phyloP scores from a whole-genome alignment of 768 basidiomycete genomes.

The Imleria badia region DNA sequence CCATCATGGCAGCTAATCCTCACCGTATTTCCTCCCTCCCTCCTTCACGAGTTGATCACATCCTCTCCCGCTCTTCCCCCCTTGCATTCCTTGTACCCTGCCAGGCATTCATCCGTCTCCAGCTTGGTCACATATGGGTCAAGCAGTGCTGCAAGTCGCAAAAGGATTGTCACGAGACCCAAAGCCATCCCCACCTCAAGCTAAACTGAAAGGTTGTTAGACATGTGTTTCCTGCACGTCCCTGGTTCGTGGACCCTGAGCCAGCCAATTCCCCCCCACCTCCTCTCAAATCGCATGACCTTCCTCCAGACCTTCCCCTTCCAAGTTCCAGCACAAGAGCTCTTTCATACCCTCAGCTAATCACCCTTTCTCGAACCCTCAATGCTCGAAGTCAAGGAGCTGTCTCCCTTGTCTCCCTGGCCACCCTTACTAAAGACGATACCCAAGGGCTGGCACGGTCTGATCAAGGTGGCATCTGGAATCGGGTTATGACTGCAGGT shows the following conservation, averaged over 20 bases:
- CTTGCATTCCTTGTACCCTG: too few relatives aligned
- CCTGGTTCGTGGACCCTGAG: constrained; percentile 70
- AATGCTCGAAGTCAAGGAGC: constrained; percentile 52
- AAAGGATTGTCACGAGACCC: constrained; percentile 34
- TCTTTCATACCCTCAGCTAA: constrained; percentile 54
- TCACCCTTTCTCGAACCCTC: constrained; percentile 74
- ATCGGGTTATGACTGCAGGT: constrained; percentile 78
- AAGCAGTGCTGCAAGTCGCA: neutral
- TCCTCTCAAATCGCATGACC: constrained; percentile 28
- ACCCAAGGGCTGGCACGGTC: constrained; percentile 61
- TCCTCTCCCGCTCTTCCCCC: too few relatives aligned
- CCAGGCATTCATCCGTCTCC: too few relatives aligned
- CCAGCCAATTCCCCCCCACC: constrained; percentile 28
- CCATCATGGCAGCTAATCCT: too few relatives aligned
- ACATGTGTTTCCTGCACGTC: constrained; percentile 23
- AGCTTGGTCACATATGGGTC: constrained; percentile 19
- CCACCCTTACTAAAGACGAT: constrained; percentile 56
- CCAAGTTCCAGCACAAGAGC: constrained; percentile 46
- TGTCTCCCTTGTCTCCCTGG: constrained; percentile 50
- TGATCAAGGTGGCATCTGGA: constrained; percentile 61
- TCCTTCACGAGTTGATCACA: too few relatives aligned
- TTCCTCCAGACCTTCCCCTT: constrained; percentile 55
- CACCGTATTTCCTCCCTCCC: too few relatives aligned
- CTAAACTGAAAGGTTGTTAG: constrained; percentile 47
- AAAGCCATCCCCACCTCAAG: too few relatives aligned